A percentile compares a stretch with the other conserved stretches of the same genome.
These are phyloP conservation scores for Neurospora hispaniola DNA, from an alignment of 495 filamentous ascomycete genomes.

Conservation along the genomic window DNA sequence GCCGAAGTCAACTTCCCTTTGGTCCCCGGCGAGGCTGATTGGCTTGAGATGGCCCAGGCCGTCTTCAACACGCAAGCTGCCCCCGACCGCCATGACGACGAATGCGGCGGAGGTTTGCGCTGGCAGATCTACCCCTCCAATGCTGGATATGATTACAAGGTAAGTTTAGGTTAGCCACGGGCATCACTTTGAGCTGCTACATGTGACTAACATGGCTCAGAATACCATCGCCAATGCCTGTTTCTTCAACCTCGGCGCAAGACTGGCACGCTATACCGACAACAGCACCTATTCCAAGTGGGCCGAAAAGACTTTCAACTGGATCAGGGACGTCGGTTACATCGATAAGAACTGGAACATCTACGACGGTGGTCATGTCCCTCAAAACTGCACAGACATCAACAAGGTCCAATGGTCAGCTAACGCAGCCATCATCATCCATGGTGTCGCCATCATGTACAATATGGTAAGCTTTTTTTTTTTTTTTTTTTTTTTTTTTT, in stretches of 20 bases:
- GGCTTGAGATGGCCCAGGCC: conserved; percentile 72
- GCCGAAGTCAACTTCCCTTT: conserved; percentile 54
- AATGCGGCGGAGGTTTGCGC: conserved; percentile 65
- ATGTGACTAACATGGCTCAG: neutral
- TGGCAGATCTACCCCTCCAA: conserved; percentile 78
- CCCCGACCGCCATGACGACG: conserved; percentile 46
- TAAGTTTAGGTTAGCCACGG: conserved; percentile 14
- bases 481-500: too few relatives aligned
- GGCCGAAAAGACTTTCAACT: conserved; percentile 61
- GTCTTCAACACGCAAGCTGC: conserved; percentile 65
- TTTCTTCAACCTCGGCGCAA: conserved; percentile 61
- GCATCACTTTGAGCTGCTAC: neutral
- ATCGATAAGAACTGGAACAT: conserved; percentile 41
- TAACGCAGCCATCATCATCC: conserved; percentile 57
- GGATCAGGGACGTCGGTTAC: conserved; percentile 44
- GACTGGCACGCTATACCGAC: conserved; percentile 59
- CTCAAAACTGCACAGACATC: conserved; percentile 38
- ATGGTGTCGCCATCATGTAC: conserved; percentile 61
- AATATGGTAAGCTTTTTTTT: conserved; percentile 37
- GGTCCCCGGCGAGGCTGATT: conserved; percentile 52
- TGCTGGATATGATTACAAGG: conserved; percentile 65
- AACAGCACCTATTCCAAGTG: conserved; percentile 61
- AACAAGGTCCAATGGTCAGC: conserved; percentile 55
- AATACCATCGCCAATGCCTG: conserved; percentile 60
- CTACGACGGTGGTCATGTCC: conserved; percentile 46